Percentiles rank a stretch among this genome's conserved stretches.
Conservation (phyloP, 257 asterid species). For the Petrea volubilis region DNA sequence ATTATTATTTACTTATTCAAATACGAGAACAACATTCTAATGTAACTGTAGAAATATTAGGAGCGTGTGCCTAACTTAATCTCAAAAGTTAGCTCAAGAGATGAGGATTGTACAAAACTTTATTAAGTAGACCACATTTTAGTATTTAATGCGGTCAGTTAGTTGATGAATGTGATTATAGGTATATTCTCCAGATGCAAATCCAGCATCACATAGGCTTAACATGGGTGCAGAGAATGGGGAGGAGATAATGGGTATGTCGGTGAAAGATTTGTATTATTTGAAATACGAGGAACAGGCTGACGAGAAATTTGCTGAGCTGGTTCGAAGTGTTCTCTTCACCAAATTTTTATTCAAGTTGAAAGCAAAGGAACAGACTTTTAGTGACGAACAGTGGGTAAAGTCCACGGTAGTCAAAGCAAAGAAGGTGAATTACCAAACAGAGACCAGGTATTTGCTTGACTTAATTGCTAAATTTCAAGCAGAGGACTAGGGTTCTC, state of each 20-base stretch:
- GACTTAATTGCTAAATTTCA: conserved; percentile 52
- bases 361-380: conserved; percentile 86
- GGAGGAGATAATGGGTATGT: conserved; percentile 71
- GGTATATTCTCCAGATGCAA: conserved; percentile 85
- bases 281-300: conserved; percentile 80
- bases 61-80: too few relatives aligned
- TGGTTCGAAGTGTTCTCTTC: conserved; percentile 51
- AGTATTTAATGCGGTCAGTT: conserved; percentile 71
- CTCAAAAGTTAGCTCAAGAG: too few relatives aligned
- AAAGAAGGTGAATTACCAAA: conserved; percentile 52
- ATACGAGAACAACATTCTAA: too few relatives aligned
- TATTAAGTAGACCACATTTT: too few relatives aligned
- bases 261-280: conserved; percentile 79
- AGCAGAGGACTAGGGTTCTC: conserved; percentile 37
- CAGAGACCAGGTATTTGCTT: conserved; percentile 57
- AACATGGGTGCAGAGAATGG: conserved; percentile 89
- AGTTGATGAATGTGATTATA: conserved; percentile 77
- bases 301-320: conserved; percentile 64
- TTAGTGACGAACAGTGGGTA: conserved; percentile 78
- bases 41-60: too few relatives aligned
- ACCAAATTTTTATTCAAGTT: conserved; percentile 60
- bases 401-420: conserved; percentile 81
- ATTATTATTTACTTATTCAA: too few relatives aligned
- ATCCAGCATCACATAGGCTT: conserved; percentile 94
- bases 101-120: too few relatives aligned